Percentiles rank a stretch among this genome's conserved stretches.
Evolutionary conservation across 768 basidiomycete species (phyloP).

Genomic region (Melanogaster broomeanus): DNA sequence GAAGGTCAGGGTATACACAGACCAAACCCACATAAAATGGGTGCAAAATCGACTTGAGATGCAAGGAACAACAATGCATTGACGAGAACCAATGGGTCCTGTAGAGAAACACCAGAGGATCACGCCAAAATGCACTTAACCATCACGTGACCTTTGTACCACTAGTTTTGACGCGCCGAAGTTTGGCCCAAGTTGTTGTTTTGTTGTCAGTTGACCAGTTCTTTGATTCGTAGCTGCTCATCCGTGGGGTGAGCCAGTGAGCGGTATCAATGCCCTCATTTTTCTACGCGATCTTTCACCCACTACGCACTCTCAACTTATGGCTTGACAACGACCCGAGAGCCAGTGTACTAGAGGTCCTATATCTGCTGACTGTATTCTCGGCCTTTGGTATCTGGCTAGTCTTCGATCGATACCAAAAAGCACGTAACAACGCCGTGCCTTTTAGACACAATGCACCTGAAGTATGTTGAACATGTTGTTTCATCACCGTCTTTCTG

Average conservation of each 20-base stretch:
- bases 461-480: conserved; percentile 43
- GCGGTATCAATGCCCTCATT: conserved; percentile 30
- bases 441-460: conserved; percentile 63
- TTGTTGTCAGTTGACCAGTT: no score
- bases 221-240: background rate
- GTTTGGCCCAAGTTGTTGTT: conserved; percentile 12
- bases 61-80: no score
- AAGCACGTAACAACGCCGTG: conserved; percentile 71
- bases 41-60: no score
- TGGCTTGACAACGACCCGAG: conserved; percentile 49
- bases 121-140: no score
- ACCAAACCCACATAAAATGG: no score
- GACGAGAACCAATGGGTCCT: no score
- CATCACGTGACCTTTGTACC: conserved; percentile 23
- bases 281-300: conserved; percentile 47
- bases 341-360: conserved; percentile 54
- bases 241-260: background rate
- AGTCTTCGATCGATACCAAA: conserved; percentile 73
- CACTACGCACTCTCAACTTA: conserved; percentile 50
- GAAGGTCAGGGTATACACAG: no score
- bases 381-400: conserved; percentile 80
- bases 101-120: no score
- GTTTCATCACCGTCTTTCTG: conserved; percentile 4
- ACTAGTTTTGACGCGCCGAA: background rate
- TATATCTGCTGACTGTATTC: conserved; percentile 69